Conservation (phyloP, 2,329 filamentous ascomycete genomes). For the Cercospora beticola region DNA sequence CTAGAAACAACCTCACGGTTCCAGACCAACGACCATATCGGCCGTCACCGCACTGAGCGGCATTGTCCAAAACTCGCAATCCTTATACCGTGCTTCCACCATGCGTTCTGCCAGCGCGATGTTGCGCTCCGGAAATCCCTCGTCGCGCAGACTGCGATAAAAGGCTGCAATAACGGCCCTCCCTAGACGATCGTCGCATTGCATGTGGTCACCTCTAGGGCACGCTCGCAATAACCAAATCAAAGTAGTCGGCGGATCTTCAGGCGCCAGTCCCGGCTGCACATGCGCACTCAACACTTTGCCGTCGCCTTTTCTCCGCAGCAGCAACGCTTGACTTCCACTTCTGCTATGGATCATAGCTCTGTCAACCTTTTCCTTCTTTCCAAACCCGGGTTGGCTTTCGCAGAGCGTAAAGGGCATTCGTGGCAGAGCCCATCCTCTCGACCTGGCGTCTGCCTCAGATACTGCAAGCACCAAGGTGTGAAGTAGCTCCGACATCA, state of each 20-base stretch:
- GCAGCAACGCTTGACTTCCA: constrained; percentile 27
- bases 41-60: constrained; percentile 21
- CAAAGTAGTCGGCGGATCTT: constrained; percentile 26
- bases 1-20: constrained; percentile 3
- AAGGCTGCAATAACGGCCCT: constrained; percentile 22
- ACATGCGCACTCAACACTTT: constrained; percentile 24
- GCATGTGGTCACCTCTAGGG: constrained; percentile 12
- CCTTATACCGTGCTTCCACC: constrained; percentile 19
- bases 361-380: constrained; percentile 13
- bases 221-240: constrained; percentile 28
- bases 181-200: constrained; percentile 1
- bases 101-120: constrained; percentile 25
- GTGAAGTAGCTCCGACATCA: constrained; percentile 29
- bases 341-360: constrained; percentile 25
- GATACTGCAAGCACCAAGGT: constrained; percentile 27
- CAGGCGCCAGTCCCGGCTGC: constrained; percentile 27
- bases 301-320: constrained; percentile 13
- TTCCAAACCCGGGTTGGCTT: constrained; percentile 20
- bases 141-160: constrained; percentile 27
- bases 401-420: constrained; percentile 31
- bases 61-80: constrained; percentile 21
- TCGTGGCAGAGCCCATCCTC: background rate
- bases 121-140: constrained; percentile 27
- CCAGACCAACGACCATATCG: constrained; percentile 25
- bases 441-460: constrained; percentile 20